Base-by-base conservation (phyloP, 2,329 filamentous ascomycete genomes). In the Cytospora leucostoma region DNA sequence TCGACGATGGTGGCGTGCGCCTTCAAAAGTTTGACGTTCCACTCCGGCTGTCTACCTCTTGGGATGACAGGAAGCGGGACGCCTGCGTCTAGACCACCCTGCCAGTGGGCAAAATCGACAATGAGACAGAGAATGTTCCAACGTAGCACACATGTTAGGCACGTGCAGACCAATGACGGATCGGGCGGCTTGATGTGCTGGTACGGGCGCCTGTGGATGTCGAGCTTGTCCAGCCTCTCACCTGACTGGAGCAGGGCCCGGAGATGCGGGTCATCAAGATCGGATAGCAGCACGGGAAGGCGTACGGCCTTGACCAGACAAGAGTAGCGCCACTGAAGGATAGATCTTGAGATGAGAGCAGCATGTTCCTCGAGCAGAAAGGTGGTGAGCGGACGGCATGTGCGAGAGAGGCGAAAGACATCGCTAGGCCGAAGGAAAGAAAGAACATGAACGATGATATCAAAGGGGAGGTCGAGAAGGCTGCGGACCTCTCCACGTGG, bases 21-120 rank as follows among this genome's bases (percentile, higher is more conserved):
- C 0, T 72, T 71, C 1, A 83, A 69, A 1, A 87, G 75, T 7
- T 73, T 59, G 19, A 68, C 64, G 67, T 87, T 86, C 84, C 84
- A 86, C 19, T 74, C 69, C 0, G 82, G 79, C 7, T 69, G 62
- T 7, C 72, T 74, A 0, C 84, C 84, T 1, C 82, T 75, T 0
- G 78, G 73, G 34, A 86, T 78, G 40, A 79, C 78, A 0, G 82
- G 81, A 1, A 87, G 80, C 0, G 84, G 83, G 17, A 80, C 76
- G 1, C 82, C 79, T 0, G 69, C 67, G 62, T 87, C 80, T 8
- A 87, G 76, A 51, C 82, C 69, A 1, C 68, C 52, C 68, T 86
- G 84, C 80, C 83, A 87, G 68, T 83, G 75, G 0, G 82, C 79
- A 67, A 87, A 82, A 68, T 88, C 84, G 12, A 86, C 77, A 13